Evolutionary conservation across 345 rosid species (phyloP).

Genomic region (Eucalyptus sideroxylon): DNA sequence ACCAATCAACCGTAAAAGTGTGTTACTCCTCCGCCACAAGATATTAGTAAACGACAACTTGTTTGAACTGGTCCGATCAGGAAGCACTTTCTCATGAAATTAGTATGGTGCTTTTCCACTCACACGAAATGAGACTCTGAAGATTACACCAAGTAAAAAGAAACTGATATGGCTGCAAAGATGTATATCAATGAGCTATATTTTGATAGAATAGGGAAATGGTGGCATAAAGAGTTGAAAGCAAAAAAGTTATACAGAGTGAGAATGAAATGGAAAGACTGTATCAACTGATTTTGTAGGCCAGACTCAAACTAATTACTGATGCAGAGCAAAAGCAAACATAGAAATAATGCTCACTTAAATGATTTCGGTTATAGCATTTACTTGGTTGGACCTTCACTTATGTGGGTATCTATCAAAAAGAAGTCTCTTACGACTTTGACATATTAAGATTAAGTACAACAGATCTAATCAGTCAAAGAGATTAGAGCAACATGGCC

Average conservation of each 20-base stretch:
- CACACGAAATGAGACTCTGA: neutral
- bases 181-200: neutral
- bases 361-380: neutral
- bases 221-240: neutral
- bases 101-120: neutral
- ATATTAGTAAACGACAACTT: neutral
- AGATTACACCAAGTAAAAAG: neutral
- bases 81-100: neutral
- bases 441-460: neutral
- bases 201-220: neutral
- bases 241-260: neutral
- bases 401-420: neutral
- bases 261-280: neutral
- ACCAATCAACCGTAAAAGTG: neutral
- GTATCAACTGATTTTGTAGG: neutral
- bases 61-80: neutral
- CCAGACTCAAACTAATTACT: neutral
- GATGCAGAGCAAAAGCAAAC: neutral
- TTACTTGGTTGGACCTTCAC: neutral
- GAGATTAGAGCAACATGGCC: neutral
- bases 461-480: neutral
- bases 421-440: neutral
- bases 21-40: neutral
- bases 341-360: neutral
- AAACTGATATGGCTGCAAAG: neutral